phyloP scores from a whole-genome alignment of 345 rosid genomes.

The Pseudoturritis turrita region DNA sequence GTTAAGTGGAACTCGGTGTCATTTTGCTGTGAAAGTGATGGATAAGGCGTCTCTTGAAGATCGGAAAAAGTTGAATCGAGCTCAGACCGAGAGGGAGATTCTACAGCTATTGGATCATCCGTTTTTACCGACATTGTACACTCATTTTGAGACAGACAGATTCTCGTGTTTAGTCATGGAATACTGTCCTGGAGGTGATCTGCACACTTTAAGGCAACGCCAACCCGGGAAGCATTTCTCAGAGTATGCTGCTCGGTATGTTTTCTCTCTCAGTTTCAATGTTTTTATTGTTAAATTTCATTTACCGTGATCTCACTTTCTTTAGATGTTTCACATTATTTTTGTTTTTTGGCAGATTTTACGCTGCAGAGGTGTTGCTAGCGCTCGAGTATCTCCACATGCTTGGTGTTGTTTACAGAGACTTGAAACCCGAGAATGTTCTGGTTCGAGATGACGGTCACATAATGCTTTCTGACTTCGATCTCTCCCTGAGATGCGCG shows the following conservation, averaged over 20 bases:
- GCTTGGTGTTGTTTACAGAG: constrained; percentile 98
- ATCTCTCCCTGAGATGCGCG: constrained; percentile 84
- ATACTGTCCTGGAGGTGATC: constrained; percentile 97
- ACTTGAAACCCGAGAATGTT: constrained; percentile 96
- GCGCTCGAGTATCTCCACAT: constrained; percentile 98
- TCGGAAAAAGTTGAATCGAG: constrained; percentile 89
- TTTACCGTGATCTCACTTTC: background rate
- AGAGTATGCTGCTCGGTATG: constrained; percentile 96
- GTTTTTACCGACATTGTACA: constrained; percentile 87
- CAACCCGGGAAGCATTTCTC: constrained; percentile 97
- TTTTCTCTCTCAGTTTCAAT: background rate
- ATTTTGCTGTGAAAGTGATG: constrained; percentile 98
- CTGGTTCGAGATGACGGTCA: constrained; percentile 99
- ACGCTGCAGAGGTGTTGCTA: constrained; percentile 91
- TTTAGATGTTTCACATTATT: background rate
- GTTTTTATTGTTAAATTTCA: background rate
- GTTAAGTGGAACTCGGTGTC: constrained; percentile 79
- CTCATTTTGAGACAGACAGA: constrained; percentile 95
- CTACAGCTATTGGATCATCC: constrained; percentile 96
- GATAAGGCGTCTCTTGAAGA: constrained; percentile 96
- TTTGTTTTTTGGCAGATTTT: constrained; percentile 49
- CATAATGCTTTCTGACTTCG: constrained; percentile 98
- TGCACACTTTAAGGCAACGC: constrained; percentile 87
- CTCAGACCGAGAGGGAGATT: constrained; percentile 97
- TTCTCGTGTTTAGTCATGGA: constrained; percentile 98